Conservation (phyloP, 352 stramenopile species). For the Phytophthora kernoviae region DNA sequence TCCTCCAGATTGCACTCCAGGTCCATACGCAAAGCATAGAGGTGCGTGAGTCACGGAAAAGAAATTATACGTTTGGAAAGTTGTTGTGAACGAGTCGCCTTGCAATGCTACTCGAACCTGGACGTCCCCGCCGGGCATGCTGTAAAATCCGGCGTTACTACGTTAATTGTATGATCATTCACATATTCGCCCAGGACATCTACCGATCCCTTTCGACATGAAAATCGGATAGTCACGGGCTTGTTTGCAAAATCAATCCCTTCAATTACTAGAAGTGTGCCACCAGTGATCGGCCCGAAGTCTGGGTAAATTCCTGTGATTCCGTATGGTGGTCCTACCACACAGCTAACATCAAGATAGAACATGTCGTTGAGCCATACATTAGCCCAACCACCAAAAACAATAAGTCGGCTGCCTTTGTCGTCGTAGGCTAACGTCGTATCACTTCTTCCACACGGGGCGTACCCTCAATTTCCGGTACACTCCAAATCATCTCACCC, state of each 20-base stretch:
- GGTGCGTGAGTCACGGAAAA: slow-evolving; percentile 92
- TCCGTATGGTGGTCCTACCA: slow-evolving; percentile 96
- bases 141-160: slow-evolving; percentile 92
- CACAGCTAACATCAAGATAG: slow-evolving; percentile 92
- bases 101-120: slow-evolving; percentile 92
- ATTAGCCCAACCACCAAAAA: slow-evolving; percentile 97
- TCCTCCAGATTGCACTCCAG: slow-evolving; percentile 89
- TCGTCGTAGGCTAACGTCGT: slow-evolving; percentile 94
- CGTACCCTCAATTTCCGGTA: slow-evolving; percentile 78
- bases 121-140: slow-evolving; percentile 85
- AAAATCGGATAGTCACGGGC: slow-evolving; percentile 88
- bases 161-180: slow-evolving; percentile 89
- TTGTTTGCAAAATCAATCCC: slow-evolving; percentile 94
- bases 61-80: slow-evolving; percentile 92
- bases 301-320: slow-evolving; percentile 90
- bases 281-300: slow-evolving; percentile 94
- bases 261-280: slow-evolving; percentile 82
- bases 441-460: slow-evolving; percentile 91
- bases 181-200: slow-evolving; percentile 91
- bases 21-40: slow-evolving; percentile 93
- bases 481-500: slow-evolving; percentile 89
- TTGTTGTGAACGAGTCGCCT: slow-evolving; percentile 94
- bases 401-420: slow-evolving; percentile 88
- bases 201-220: slow-evolving; percentile 89
- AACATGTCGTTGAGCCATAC: slow-evolving; percentile 94